Evolutionary conservation across 495 filamentous ascomycete species (phyloP), one percentile per base, ranked within the genome.

Genomic region (Amorphotheca resinae): DNA sequence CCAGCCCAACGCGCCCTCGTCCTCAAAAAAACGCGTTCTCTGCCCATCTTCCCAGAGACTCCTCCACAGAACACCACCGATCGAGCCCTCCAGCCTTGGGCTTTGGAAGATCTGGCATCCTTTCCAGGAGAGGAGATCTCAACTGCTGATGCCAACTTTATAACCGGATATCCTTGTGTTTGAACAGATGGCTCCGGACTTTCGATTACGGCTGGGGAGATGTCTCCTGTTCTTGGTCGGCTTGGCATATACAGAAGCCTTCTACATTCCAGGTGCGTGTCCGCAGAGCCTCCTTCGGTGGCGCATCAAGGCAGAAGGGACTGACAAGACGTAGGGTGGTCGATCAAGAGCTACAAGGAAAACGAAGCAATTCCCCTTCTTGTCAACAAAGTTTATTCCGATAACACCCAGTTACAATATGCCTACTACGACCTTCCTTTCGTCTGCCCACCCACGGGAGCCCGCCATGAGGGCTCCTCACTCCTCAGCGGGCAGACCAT

Each of bases 321-420:
- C 34, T 42, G 14, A 45, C 18, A 22, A 28, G 9, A 22, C n/a
- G 18, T 28, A 83, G 80, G 81, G 36, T 83, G 77, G 64, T 83
- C 79, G 6, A 77, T 91, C 52, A 84, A 80, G 49, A 84, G 76
- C 55, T 95, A 94, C 59, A 69, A 71, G 39, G 79, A 89, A 45
- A 70, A 74, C 58, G 83, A 94, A 52, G 65, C 79, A 3, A 86
- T 94, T 21, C 87, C 87, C 0, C 70, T 95, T 4, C 75, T 87
- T n/a, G 85, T 91, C 42, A 95, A 95, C 64, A 95, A 95, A 61
- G 81, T 93, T 53, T 93, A 88, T 64, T 93, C 86, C 48, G 87
- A 93, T 64, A 78, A 85, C 50, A 89, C 86, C 0, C 82, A 94
- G 59, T 66, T 95, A 7, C 86, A 93, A 61, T 95, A 87, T 74